A percentile compares a stretch with the other conserved stretches of the same genome.
These are phyloP conservation scores for Plenodomus lindquistii DNA, from an alignment of 2,329 filamentous ascomycete species.

Conservation along the genomic window DNA sequence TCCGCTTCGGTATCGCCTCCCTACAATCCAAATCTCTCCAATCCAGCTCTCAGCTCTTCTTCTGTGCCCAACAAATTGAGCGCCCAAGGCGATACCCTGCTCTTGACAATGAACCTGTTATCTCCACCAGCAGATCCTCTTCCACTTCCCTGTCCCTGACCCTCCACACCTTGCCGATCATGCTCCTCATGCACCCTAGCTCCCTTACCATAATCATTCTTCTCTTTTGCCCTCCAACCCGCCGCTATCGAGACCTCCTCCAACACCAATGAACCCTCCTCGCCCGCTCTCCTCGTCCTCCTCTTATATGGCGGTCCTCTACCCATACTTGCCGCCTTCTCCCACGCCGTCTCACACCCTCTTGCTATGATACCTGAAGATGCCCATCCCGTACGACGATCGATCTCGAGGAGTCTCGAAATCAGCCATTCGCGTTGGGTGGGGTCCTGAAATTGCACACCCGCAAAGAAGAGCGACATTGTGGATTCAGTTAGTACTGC, in stretches of 20 bases:
- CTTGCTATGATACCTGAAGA: constrained; percentile 78
- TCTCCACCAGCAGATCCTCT: constrained; percentile 19
- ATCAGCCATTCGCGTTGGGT: constrained; percentile 79
- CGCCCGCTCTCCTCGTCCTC: constrained; percentile 22
- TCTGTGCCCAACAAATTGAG: constrained; percentile 80
- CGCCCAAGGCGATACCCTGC: constrained; percentile 71
- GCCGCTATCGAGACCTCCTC: constrained; percentile 8
- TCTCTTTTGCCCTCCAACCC: constrained; percentile 15
- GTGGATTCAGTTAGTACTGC: constrained; percentile 81
- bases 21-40: constrained; percentile 33
- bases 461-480: constrained; percentile 85
- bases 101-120: constrained; percentile 58
- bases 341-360: constrained; percentile 85
- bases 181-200: not conserved
- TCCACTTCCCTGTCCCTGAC: not conserved
- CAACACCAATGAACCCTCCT: constrained; percentile 27
- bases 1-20: not conserved
- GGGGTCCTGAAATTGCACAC: constrained; percentile 73
- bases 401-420: constrained; percentile 72
- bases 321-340: constrained; percentile 71
- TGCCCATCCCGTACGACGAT: constrained; percentile 83
- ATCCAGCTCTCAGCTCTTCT: constrained; percentile 61
- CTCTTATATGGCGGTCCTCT: constrained; percentile 71
- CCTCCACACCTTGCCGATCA: not conserved
- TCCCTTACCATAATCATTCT: constrained; percentile 4